Base-by-base conservation (phyloP, 2,329 filamentous ascomycete species). In the Neonectria ditissima region DNA sequence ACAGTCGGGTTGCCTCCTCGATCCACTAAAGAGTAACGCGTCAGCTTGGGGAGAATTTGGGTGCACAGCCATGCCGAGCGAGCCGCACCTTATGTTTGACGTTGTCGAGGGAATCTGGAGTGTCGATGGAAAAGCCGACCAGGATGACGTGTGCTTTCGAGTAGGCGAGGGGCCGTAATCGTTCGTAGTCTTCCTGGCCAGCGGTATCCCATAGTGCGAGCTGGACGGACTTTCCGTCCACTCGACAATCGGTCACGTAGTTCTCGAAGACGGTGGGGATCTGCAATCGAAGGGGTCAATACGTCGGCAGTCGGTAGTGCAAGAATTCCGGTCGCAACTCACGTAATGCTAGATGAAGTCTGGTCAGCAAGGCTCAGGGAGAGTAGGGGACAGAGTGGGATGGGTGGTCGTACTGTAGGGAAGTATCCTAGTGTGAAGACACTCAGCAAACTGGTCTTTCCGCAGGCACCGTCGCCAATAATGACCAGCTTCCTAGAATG, bases 151-250 rank as follows among this genome's bases (percentile, higher is more conserved):
- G 96, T 62, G 96, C 96, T 83, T 98, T 97, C 53, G 94, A 92
- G 79, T 99, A 99, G 68, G 96, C 96, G 55, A 99, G 86, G 55
- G 96, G 96, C 68, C 96, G 91, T 81, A 99, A 84, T 77, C 96
- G 88, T 80, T 99, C 96, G 79, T 99, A 99, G 78, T 99, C 96
- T 86, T 99, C 96, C 80, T 99, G 96, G 65, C 96, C 96, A 55
- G 96, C 96, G n/a, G 96, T 99, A 89, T 99, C 96, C 96, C 96
- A 99, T 74, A 99, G 84, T 55, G 96, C 96, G 68, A 99, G 86
- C 82, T 99, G 96, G 41, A 99, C 96, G n/a, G 93, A 97, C 79
- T 97, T 97, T 75, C 96, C 96, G 78, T 99, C 96, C 65, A 99
- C 96, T 82, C 95, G 88, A 81, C 96, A 99, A 82, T 99, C 96